Conservation (phyloP, 2,329 filamentous ascomycete genomes). For the Sporothrix humicola region DNA sequence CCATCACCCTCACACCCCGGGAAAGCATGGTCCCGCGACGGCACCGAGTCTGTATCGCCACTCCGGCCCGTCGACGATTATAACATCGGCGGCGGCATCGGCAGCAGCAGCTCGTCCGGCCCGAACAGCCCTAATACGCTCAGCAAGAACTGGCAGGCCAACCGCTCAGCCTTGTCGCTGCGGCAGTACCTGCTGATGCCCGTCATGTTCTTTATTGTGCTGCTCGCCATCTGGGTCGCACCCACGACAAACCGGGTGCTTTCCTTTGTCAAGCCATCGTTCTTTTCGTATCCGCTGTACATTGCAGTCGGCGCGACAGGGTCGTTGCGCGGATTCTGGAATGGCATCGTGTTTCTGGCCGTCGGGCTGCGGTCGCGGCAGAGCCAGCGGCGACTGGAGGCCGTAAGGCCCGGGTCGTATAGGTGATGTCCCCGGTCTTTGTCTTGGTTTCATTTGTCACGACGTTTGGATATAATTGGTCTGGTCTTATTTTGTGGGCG, state of each 20-base stretch:
- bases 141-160: constrained; percentile 33
- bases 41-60: constrained; percentile 28
- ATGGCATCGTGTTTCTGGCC: constrained; percentile 47
- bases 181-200: constrained; percentile 50
- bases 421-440: neutral
- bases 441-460: neutral
- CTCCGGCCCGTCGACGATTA: constrained; percentile 17
- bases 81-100: neutral
- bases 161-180: constrained; percentile 45
- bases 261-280: constrained; percentile 42
- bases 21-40: constrained; percentile 28
- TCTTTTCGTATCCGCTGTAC: constrained; percentile 43
- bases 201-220: constrained; percentile 46
- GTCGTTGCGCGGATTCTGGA: constrained; percentile 48
- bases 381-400: constrained; percentile 31
- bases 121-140: neutral
- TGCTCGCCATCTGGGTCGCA: constrained; percentile 47
- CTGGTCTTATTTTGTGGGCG: neutral
- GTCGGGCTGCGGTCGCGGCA: constrained; percentile 46
- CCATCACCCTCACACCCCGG: neutral
- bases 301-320: constrained; percentile 45
- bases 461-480: neutral
- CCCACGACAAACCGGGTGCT: constrained; percentile 47
- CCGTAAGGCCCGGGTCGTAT: neutral
- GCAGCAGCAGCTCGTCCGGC: neutral